Evolutionary conservation across 2,329 filamentous ascomycete species (phyloP), one percentile per base, ranked within the genome.

Genomic region (Furcasterigmium sp.): DNA sequence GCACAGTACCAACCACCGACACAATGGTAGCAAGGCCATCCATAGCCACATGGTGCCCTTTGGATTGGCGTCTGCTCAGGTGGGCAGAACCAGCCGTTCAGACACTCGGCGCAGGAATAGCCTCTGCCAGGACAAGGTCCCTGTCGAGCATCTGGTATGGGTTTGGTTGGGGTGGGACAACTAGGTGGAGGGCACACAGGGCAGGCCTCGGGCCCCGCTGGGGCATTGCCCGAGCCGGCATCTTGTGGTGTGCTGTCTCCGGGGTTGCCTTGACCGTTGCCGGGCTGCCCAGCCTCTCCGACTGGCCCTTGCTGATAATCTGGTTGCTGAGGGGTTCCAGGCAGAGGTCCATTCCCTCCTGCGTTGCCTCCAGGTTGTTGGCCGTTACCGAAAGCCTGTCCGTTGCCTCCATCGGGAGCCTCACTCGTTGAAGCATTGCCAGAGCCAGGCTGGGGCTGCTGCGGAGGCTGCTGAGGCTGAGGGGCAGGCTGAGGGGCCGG

Each of bases 21-120:
- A 38, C 59, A 61, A 32, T 61, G 57, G 29, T 56, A 56, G 19
- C 59, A 62, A 18, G 56, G 56, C 59, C 58, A 61, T 6, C 58
- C 59, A 30, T 55, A 45, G 0, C 57, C 59, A 32, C 58, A 61
- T 3, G 56, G 51, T 3, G 51, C 54, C 7, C 39, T 46, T 26
- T 57, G 56, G 19, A 57, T 51, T n/a, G 56, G 57, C 3, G 59
- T 61, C 43, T 61, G 53, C 34, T 52, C 46, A 6, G 58, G 56
- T 32, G 59, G 58, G 39, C 56, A 61, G 35, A 61, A 60, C 57
- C 57, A 57, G 6, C 58, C 57, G 34, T 59, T 47, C 6, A 55
- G 49, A 29, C 59, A 62, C 15, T 61, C 57, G 3, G 47, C 40
- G 40, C 59, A 62, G 5, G 44, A 47, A 29, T 56, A 59, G 1